phyloP scores from a whole-genome alignment of 192 early-diverging fungal species.

The Coemansia aciculifera region DNA sequence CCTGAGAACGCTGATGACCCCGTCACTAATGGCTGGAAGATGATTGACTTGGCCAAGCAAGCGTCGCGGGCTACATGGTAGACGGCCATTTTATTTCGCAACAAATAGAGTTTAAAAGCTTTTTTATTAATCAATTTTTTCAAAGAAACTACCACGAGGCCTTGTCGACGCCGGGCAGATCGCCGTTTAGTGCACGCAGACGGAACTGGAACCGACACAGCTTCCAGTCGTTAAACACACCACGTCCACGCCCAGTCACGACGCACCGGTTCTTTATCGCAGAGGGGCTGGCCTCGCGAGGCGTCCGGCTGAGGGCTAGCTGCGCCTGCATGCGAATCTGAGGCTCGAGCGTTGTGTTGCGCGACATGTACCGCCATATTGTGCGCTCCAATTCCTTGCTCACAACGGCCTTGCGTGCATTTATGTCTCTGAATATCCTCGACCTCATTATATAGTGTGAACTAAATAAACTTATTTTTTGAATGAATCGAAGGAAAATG shows the following conservation, averaged over 20 bases:
- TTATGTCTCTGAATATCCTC: slow-evolving; percentile 69
- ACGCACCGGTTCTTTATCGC: slow-evolving; percentile 74
- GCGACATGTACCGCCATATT: slow-evolving; percentile 73
- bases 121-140: not conserved
- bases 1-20: slow-evolving; percentile 78
- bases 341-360: slow-evolving; percentile 72
- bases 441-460: slow-evolving; percentile 28
- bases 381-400: slow-evolving; percentile 70
- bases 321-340: slow-evolving; percentile 78
- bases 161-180: slow-evolving; percentile 79
- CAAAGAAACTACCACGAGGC: slow-evolving; percentile 65
- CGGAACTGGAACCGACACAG: slow-evolving; percentile 81
- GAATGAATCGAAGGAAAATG: not conserved
- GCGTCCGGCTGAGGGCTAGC: slow-evolving; percentile 66
- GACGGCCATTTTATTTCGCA: not conserved
- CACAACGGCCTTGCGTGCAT: slow-evolving; percentile 66
- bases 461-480: not conserved
- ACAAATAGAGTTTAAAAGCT: slow-evolving; percentile 4
- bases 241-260: slow-evolving; percentile 73
- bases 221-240: slow-evolving; percentile 72
- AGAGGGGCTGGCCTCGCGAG: slow-evolving; percentile 62
- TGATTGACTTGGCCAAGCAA: slow-evolving; percentile 89
- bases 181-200: slow-evolving; percentile 73
- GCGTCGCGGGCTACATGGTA: slow-evolving; percentile 56
- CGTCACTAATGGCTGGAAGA: slow-evolving; percentile 86